Base-by-base conservation (phyloP, 1,284 basidiomycete genomes). In the Ustilago vetiveriae region DNA sequence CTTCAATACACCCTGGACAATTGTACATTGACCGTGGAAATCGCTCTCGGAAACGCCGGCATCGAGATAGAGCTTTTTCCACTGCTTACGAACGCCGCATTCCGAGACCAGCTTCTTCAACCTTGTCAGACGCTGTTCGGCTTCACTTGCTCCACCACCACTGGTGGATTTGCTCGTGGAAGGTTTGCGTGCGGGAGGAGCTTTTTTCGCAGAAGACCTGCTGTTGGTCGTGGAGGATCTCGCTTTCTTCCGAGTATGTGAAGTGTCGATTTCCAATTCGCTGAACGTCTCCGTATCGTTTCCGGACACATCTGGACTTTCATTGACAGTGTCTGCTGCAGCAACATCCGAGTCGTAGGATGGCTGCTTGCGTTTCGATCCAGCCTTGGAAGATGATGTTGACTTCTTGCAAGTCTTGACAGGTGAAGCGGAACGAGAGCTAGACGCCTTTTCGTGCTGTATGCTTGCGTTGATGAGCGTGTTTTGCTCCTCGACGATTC, bases 51-150 rank as follows among this genome's bases (percentile, higher is more conserved):
- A 32, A 1, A 71, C 43, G n/a, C 10, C 29, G 3, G 53, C 59
- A 1, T 51, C 55, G 36, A 59, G 64, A 50, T 67, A 72, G 13
- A 72, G 64, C 45, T 60, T 67, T 38, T 67, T 66, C 70, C 70
- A 72, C 11, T 39, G 52, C 36, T 68, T 72, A 23, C 60, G 48
- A 0, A 72, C 70, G 10, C 70, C 70, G 8, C 59, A 60, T 39
- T 63, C 65, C 8, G 21, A 9, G 16, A 72, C 70, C n/a, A 72
- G 56, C 45, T 59, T 55, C 29, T 72, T 72, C 23, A 72, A 56
- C 11, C 57, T 39, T 5, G 36, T 37, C 3, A 72, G 53, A 5
- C 58, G 45, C 23, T 60, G 53, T 42, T 66, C 54, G 13, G 66
- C 66, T 29, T 55, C 59, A 17, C 47, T 52, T 7, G 52, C 37